Evolutionary conservation across 345 rosid species (phyloP).

Genomic region (Cardamine resedifolia): DNA sequence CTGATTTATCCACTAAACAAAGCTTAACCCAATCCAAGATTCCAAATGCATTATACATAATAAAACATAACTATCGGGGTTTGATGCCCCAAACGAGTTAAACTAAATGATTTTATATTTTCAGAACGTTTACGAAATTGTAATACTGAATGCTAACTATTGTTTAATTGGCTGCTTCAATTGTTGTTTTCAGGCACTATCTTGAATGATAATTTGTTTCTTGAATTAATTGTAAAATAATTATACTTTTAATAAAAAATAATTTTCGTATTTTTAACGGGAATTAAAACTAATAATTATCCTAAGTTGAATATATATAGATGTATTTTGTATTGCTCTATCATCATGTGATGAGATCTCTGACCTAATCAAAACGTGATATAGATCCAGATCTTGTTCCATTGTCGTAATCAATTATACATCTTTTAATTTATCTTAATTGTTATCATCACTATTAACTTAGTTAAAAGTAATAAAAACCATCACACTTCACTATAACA

Average conservation of each 20-base stretch:
- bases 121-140: background rate
- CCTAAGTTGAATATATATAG: background rate
- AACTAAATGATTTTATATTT: background rate
- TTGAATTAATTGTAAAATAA: background rate
- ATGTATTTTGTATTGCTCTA: constrained; percentile 10
- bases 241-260: background rate
- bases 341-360: constrained; percentile 36
- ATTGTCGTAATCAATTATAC: constrained; percentile 18
- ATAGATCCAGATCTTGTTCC: constrained; percentile 33
- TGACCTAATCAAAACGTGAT: constrained; percentile 34
- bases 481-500: background rate
- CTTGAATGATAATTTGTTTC: background rate
- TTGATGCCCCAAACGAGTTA: background rate
- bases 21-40: constrained; percentile 16
- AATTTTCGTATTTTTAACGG: background rate
- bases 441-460: constrained; percentile 22
- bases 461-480: constrained; percentile 12
- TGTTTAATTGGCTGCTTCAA: background rate
- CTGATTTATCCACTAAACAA: constrained; percentile 18
- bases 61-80: background rate
- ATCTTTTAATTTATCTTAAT: constrained; percentile 22
- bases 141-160: background rate
- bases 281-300: background rate
- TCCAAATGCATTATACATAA: background rate
- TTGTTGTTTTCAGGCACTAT: background rate